Evolutionary conservation across 768 basidiomycete genomes (phyloP), one percentile per base, ranked within the genome.

Genomic region (Rubroboletus pulcherrimus): DNA sequence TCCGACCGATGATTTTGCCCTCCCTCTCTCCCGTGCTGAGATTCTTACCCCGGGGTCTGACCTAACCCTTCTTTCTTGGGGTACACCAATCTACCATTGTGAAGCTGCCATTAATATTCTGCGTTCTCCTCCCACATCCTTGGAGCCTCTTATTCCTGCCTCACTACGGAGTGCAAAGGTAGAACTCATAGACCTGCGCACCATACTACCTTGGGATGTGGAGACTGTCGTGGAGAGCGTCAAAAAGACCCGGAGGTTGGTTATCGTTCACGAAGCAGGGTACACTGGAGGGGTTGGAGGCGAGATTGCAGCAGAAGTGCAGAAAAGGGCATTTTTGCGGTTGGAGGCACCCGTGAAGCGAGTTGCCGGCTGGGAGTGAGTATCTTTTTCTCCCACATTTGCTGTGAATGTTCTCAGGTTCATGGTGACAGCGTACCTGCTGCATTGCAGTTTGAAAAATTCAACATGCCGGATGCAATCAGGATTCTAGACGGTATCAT

Each of bases 361-460:
- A 39, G 83, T 98, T 17, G 84, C 90, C 3, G 92, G 91, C 30
- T 98, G 95, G 95, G 94, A 97, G 93, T 95, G 64, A 81, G 93
- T 86, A 7, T 29, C 43, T 30, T 33, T 53, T 49, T 58, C 9
- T 42, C 30, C 10, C 37, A 15, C 17, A 44, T 51, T 51, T 47
- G 14, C 4, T 24, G 19, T 43, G 44, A 48, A 31, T 24, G 14
- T 58, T 51, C 44, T 58, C 17, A 53, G 5, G 11, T 3, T 59
- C 21, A 9, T 49, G 17, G 51, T 42, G 43, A 41, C 48, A 94
- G 91, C 61, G 83, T 86, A n/a, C 93, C 93, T 3, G 85, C 85
- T 24, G 88, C 83, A 35, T 75, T 97, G 60, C 86, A 88, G 53
- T 97, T 83, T 63, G 94, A 98, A 75, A 94, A 91, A 72, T 96